phyloP scores from a whole-genome alignment of 352 stramenopile genomes.

The Globisporangium iwayamae region DNA sequence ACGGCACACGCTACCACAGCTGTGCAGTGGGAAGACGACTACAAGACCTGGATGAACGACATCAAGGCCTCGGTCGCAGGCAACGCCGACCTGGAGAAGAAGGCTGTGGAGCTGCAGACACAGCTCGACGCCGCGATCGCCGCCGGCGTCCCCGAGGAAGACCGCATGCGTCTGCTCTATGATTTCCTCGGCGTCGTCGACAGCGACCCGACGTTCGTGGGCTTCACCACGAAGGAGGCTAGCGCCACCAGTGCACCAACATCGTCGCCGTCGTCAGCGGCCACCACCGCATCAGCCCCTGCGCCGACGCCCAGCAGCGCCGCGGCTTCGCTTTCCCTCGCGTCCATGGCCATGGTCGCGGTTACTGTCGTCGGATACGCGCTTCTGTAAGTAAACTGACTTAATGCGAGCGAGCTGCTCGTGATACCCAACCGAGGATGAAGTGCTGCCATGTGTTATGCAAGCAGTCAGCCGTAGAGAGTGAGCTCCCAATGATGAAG shows the following conservation, averaged over 20 bases:
- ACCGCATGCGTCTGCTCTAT: constrained; percentile 16
- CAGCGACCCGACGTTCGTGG: constrained; percentile 11
- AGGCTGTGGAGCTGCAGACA: constrained; percentile 7
- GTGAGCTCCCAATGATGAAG: background rate
- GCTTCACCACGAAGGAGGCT: constrained; percentile 5
- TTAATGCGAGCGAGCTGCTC: background rate
- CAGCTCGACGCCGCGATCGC: constrained; percentile 9
- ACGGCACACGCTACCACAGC: background rate
- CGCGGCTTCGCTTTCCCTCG: background rate
- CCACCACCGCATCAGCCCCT: background rate
- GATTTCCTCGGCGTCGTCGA: constrained; percentile 9
- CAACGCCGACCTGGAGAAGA: constrained; percentile 4
- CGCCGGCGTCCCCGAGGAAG: constrained; percentile 8
- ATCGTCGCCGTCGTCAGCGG: background rate
- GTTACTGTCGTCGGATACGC: constrained; percentile 2
- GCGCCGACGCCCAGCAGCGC: constrained; percentile 1
- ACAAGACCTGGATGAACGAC: constrained; percentile 13
- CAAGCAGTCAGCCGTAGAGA: background rate
- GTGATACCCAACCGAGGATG: background rate
- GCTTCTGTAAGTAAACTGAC: background rate
- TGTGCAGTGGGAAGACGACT: constrained; percentile 8
- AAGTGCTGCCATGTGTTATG: background rate
- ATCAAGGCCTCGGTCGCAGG: constrained; percentile 10
- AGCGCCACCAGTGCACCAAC: background rate
- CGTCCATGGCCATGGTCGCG: background rate